Base-by-base conservation (phyloP, 495 filamentous ascomycete species). In the Xylaria bambusicola region DNA sequence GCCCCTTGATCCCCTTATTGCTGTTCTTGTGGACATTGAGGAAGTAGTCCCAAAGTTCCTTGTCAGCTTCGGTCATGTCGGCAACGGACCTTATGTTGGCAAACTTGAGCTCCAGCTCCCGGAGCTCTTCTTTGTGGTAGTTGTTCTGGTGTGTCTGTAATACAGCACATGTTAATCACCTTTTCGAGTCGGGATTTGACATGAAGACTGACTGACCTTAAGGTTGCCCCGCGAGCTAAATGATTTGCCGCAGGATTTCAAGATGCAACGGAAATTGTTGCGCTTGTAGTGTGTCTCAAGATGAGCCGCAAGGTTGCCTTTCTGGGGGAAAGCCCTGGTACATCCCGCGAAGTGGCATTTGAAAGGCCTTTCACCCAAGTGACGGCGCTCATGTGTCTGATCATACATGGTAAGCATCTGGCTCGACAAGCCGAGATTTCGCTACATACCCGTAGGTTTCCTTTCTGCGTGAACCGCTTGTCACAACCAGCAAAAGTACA, bases 1-100 rank as follows among this genome's bases (percentile, higher is more conserved):
- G 87, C 6, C 93, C 93, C 73, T 92, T 96, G 73, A 93, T 96
- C 2, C 92, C 93, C 66, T 95, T 96, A 71, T 92, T 93, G 65
- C 89, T 88, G 70, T 97, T 95, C 77, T 95, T 96, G 81, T 97
- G 97, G 33, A 94, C 77, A 1, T 86, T 81, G 3, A 87, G 84
- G 62, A 98, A 95, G 70, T 97, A 96, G 66, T 90, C 83, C 81
- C 89, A 92, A 31, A 97, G 74, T 57, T 91, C 89, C 60, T 84
- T 86, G 63, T 98, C 93, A 36, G 84, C 77, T 1, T 79, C 71
- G 4, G 82, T 80, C 54, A 93, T 85, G 6, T 80, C 74, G 31
- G 87, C 82, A 5, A 80, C 81, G 46, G 88, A 82, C 10, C 75
- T 73, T 50, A 90, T 76, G 56, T 78, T 78, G 3, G 86, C 84